Base-by-base conservation (phyloP, 345 rosid species). In the Eucalyptus microcorys region DNA sequence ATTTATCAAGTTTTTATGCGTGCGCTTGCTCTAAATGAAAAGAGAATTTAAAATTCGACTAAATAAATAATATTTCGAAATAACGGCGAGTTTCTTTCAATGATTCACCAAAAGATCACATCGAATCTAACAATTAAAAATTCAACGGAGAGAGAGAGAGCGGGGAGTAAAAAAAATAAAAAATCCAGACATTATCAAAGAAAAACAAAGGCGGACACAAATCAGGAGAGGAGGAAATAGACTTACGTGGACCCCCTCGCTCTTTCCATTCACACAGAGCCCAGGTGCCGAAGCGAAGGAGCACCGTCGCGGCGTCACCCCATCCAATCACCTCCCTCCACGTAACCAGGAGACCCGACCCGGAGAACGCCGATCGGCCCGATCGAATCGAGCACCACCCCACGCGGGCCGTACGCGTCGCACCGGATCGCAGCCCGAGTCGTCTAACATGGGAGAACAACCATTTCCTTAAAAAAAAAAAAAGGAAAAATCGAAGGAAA, bases 11-110 rank as follows among this genome's bases (percentile, higher is more conserved):
- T 10, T 68, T 34, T 4, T 34, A 0, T 17, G 2, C 1, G 2
- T 4, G 4, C 14, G 2, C 4, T 2, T 5, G 7, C 4, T 2
- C 1, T 5, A 1, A 9, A 15, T 15, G 19, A 32, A n/a, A n/a
- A 16, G 6, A 5, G 80, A 10, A 4, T 32, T 32, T 32, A 32
- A 4, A 24, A 17, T 24, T 34, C 1, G 7, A 19, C 17, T 34
- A 0, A 71, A 37, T 5, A 34, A 68, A 8, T 68, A 9, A 2
- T 16, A 68, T 64, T n/a, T 14, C 40, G 8, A 32, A 68, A 34
- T 5, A 34, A 68, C 12, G 5, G 7, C 43, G 24, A 68, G 10
- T 71, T 34, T 71, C 81, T 19, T 37, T 19, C 37, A 2, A 37
- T 9, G 45, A 10, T 71, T 37, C 11, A 71, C 22, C 1, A 11